Base-by-base conservation (phyloP, 345 rosid species). In the Lenwebbia sp. region DNA sequence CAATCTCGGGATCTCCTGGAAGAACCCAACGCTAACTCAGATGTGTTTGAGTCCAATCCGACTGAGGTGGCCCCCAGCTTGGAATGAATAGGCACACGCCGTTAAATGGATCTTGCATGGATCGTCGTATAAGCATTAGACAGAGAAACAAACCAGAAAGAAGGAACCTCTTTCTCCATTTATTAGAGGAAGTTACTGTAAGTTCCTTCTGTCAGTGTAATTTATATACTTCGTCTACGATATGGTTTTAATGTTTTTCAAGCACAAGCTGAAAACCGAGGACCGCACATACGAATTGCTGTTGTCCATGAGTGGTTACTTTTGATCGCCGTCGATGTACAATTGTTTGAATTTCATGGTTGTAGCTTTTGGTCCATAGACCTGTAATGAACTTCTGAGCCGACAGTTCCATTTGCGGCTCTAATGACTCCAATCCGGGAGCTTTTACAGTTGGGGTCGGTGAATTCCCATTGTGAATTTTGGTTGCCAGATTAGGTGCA, bases 11-110 rank as follows among this genome's bases (percentile, higher is more conserved):
- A 95, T 57, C 94, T 96, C 83, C 90, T 96, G 30, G 98, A 96
- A 87, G 98, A 92, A 88, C 95, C 98, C 2, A 95, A 93, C 19
- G 89, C 92, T 3, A 91, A 86, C 86, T 88, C 98, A 2, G 98
- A 96, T 87, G 94, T 95, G 55, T 96, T 97, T 0, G 99, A 97
- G 88, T 95, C 97, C n/a, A 97, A 96, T 85, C 99, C 99, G n/a
- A 96, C 99, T 10, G 99, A 97, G 90, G 96, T 95, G 88, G 98
- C 98, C 4, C 99, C 98, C 85, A 94, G 96, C 90, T 92, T 95
- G 94, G 98, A 97, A 50, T 96, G 84, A 83, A 30, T 40, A 33
- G 41, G 41, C 56, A 30, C 56, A 21, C 58, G 15, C 30, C 13
- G 21, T 52, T 52, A 30, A 33, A 70, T 52, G 58, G 25, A 70